Percentiles rank a stretch among this genome's conserved stretches.
Evolutionary conservation across 176 grass and related monocot genomes (phyloP).

Genomic region (Eragrostis curvula): DNA sequence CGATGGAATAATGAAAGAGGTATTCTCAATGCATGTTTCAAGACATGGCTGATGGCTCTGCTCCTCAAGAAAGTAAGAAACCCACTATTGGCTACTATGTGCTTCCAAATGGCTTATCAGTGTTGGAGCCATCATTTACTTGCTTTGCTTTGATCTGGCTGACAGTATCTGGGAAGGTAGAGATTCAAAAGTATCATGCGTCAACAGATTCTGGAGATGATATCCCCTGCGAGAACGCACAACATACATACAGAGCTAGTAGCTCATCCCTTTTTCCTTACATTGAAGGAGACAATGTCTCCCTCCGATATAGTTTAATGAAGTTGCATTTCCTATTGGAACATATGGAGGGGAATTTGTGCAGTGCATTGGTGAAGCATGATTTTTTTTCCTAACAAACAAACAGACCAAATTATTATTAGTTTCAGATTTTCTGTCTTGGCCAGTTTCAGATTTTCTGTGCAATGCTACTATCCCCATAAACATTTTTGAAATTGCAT

Average conservation of each 20-base stretch:
- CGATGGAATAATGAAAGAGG: constrained; percentile 50
- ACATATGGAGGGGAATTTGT: constrained; percentile 66
- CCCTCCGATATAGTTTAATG: constrained; percentile 35
- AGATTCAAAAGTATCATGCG: constrained; percentile 65
- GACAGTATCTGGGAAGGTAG: constrained; percentile 64
- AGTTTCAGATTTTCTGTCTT: constrained; percentile 33
- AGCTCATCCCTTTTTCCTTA: constrained; percentile 41
- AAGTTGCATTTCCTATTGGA: constrained; percentile 64
- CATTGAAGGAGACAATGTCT: constrained; percentile 21
- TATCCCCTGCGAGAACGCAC: constrained; percentile 41
- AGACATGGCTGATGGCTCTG: constrained; percentile 31
- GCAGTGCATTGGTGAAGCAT: constrained; percentile 53
- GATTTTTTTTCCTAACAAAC: constrained; percentile 15
- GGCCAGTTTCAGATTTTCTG: constrained; percentile 61
- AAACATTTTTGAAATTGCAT: constrained; percentile 83
- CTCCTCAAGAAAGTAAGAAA: constrained; percentile 40
- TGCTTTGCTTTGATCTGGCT: constrained; percentile 76
- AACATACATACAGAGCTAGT: constrained; percentile 38
- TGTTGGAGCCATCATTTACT: constrained; percentile 30
- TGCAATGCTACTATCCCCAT: constrained; percentile 62
- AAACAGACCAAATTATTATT: constrained; percentile 47
- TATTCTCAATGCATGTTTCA: constrained; percentile 45
- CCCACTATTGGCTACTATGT: constrained; percentile 62
- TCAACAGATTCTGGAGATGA: constrained; percentile 39
- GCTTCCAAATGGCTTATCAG: constrained; percentile 50